These are phyloP conservation scores for Punica granatum DNA, from an alignment of 345 rosid species.

Conservation along the genomic window DNA sequence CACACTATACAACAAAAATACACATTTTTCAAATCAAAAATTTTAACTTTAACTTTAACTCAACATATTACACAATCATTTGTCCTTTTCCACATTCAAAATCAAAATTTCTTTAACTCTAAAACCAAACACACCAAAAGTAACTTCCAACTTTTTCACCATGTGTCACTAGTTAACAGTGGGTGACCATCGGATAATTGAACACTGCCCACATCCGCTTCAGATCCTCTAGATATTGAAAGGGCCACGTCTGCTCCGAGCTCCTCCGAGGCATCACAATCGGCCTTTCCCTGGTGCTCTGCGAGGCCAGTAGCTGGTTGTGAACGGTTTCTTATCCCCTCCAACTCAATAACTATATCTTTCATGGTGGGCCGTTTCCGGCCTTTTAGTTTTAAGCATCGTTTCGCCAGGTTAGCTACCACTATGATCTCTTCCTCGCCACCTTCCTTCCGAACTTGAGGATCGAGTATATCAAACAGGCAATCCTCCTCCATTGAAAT, in stretches of 20 bases:
- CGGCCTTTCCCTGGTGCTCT: neutral
- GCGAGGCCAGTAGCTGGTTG: neutral
- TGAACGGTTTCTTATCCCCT: neutral
- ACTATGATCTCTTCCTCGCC: neutral
- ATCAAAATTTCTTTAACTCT: too few relatives aligned
- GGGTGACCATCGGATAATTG: neutral
- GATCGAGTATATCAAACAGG: neutral
- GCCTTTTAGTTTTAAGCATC: conserved; percentile 5
- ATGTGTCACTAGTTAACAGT: neutral
- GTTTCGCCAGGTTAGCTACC: neutral
- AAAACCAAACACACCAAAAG: too few relatives aligned
- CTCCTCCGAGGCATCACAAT: neutral
- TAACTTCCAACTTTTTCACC: neutral
- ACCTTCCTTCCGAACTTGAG: neutral
- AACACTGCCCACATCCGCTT: neutral
- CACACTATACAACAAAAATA: too few relatives aligned
- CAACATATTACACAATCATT: too few relatives aligned
- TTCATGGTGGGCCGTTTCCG: conserved; percentile 4
- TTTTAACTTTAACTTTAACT: too few relatives aligned
- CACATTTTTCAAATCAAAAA: too few relatives aligned
- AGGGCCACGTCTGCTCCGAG: neutral
- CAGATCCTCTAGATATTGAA: neutral
- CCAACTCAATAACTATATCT: conserved; percentile 3
- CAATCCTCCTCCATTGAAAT: neutral
- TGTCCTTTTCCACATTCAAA: too few relatives aligned